Evolutionary conservation across 192 early-diverging fungal genomes (phyloP).

Genomic region (Ambispora gerdemannii): DNA sequence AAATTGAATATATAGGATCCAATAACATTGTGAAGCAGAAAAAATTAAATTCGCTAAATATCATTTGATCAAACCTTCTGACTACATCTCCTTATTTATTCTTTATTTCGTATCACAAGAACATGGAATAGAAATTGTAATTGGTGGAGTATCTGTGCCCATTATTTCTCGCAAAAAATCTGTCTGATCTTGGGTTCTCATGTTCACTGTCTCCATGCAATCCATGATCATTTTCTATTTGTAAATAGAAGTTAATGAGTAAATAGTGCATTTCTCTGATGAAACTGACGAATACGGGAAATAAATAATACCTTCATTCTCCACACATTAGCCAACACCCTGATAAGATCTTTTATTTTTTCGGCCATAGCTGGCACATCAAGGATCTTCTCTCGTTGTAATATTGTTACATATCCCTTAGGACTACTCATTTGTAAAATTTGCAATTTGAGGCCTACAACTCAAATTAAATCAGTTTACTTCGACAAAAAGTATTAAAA

Average conservation of each 20-base stretch:
- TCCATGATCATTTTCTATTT: slow-evolving; percentile 28
- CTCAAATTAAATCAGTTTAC: slow-evolving; percentile 22
- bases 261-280: slow-evolving; percentile 22
- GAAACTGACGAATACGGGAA: not conserved
- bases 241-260: slow-evolving; percentile 11
- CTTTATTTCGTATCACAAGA: slow-evolving; percentile 9
- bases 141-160: slow-evolving; percentile 2
- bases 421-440: slow-evolving; percentile 30
- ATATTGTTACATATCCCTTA: slow-evolving; percentile 21
- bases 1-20: too few relatives aligned
- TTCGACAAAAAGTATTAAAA: not conserved
- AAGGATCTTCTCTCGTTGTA: slow-evolving; percentile 11
- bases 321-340: slow-evolving; percentile 10
- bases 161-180: slow-evolving; percentile 22
- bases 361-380: slow-evolving; percentile 7
- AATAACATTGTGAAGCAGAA: too few relatives aligned
- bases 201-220: slow-evolving; percentile 17
- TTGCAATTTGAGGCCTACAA: slow-evolving; percentile 27
- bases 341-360: slow-evolving; percentile 26
- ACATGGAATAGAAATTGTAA: slow-evolving; percentile 3
- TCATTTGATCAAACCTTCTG: too few relatives aligned
- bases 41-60: too few relatives aligned
- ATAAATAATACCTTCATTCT: slow-evolving; percentile 14
- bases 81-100: too few relatives aligned
- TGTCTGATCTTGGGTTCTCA: not conserved